phyloP scores from a whole-genome alignment of 1,284 basidiomycete species.

The Moesziomyces sp. region DNA sequence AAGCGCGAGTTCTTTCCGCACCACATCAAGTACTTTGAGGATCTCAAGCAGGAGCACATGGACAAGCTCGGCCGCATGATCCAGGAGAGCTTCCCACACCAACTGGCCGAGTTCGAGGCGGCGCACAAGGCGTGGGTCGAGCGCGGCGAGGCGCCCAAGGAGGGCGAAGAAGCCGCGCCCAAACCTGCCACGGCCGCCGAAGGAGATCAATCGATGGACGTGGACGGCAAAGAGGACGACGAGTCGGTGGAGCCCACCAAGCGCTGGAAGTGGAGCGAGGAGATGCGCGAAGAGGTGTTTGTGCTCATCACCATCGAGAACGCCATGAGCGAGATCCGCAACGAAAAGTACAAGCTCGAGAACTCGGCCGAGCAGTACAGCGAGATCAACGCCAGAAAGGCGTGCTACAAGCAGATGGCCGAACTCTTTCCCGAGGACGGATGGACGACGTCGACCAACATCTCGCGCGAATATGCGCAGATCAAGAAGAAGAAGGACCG shows the following conservation, averaged over 20 bases:
- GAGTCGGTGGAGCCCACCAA: conserved; percentile 51
- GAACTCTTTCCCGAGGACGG: conserved; percentile 59
- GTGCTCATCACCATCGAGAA: conserved; percentile 63
- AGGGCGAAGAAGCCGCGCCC: conserved; percentile 14
- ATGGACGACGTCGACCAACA: conserved; percentile 62
- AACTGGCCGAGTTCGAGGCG: conserved; percentile 56
- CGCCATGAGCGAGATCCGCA: conserved; percentile 62
- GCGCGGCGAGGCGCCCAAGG: conserved; percentile 43
- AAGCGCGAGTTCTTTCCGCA: conserved; percentile 64
- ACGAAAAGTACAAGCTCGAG: conserved; percentile 64
- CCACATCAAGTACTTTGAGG: conserved; percentile 57
- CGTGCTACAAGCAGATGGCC: conserved; percentile 61
- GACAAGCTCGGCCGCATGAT: conserved; percentile 50
- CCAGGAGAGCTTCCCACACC: conserved; percentile 47
- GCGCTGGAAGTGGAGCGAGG: conserved; percentile 63
- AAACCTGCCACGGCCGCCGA: conserved; percentile 1
- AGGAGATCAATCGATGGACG: conserved; percentile 27
- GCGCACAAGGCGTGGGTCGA: conserved; percentile 46
- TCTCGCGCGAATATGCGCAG: conserved; percentile 58
- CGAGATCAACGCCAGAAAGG: conserved; percentile 64
- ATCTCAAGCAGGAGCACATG: conserved; percentile 60
- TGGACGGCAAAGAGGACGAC: conserved; percentile 33
- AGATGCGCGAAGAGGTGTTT: conserved; percentile 62
- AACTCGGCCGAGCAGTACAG: conserved; percentile 56
- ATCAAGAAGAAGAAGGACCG: conserved; percentile 58